Base-by-base conservation (phyloP, 768 basidiomycete species). In the Russula dissimulans region DNA sequence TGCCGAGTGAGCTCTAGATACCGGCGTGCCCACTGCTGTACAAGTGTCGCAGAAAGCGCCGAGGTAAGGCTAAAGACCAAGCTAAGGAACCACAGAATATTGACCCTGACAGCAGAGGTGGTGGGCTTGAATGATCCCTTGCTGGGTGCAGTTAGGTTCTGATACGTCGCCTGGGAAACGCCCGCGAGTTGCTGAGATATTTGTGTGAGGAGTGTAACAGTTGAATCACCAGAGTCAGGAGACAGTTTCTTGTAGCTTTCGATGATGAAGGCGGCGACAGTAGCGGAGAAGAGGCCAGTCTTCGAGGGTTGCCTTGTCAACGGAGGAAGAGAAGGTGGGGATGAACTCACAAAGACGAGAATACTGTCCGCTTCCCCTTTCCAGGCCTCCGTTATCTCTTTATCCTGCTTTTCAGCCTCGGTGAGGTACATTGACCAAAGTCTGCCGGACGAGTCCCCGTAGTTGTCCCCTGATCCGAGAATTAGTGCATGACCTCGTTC, bases 71-170 rank as follows among this genome's bases (percentile, higher is more conserved):
- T 61, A 34, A 63, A n/a, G 10, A 45, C 12, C 29, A 65, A 39
- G 38, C 62, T 65, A 14, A 58, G 41, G 29, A 54, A 41, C 56
- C 45, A 64, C 12, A 54, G 4, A 2, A 42, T 34, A 42, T 64
- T 64, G 46, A 55, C 47, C 44, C 63, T 52, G 47, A 56, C 39
- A 15, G 46, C 44, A 6, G 62, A 47, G 5, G 54, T 45, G 2
- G 50, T 18, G 10, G 41, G 46, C 1, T 32, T 36, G 41, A 54
- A 61, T 3, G 38, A 11, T 7, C 7, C 18, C 36, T 36, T 12
- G 18, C 6, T 43, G 14, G n/a, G 50, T 10, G 43, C 18, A 4
- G 38, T 3, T 45, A 60, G 4, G 32, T 52, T 54, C 50, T 34
- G 26, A 5, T 39, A 34, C 3, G 38, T 39, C 46, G 14, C 55